Conservation (phyloP, 192 early-diverging fungal genomes). For the Backusella sp. region DNA sequence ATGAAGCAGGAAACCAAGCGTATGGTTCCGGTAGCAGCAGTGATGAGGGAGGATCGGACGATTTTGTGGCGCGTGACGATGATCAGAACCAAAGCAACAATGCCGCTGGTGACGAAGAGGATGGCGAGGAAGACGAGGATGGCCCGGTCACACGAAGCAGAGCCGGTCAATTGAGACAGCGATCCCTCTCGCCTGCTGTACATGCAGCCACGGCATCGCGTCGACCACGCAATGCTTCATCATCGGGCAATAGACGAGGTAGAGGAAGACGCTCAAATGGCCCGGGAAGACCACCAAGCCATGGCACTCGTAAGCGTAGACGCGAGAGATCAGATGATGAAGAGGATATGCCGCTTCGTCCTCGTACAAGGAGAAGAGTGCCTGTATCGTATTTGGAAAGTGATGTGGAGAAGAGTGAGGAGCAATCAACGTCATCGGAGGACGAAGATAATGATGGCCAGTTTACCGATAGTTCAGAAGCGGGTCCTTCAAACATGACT, state of each 20-base stretch:
- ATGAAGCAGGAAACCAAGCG: slow-evolving; percentile 27
- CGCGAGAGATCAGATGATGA: slow-evolving; percentile 20
- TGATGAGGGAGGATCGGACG: slow-evolving; percentile 48
- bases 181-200: not conserved
- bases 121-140: slow-evolving; percentile 33
- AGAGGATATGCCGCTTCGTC: slow-evolving; percentile 23
- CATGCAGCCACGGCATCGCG: not conserved
- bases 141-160: slow-evolving; percentile 37
- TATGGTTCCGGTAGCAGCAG: slow-evolving; percentile 31
- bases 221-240: slow-evolving; percentile 22
- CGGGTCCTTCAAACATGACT: not conserved
- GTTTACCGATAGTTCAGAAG: slow-evolving; percentile 16
- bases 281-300: slow-evolving; percentile 31
- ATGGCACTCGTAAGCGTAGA: slow-evolving; percentile 28
- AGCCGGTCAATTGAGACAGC: slow-evolving; percentile 31
- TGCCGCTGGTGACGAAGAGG: slow-evolving; percentile 17
- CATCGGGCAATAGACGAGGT: slow-evolving; percentile 36
- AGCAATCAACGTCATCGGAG: not conserved
- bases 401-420: slow-evolving; percentile 13
- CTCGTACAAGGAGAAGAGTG: slow-evolving; percentile 2
- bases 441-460: slow-evolving; percentile 8
- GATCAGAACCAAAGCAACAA: slow-evolving; percentile 21
- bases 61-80: slow-evolving; percentile 9
- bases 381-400: slow-evolving; percentile 25
- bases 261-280: slow-evolving; percentile 11